A percentile compares a stretch with the other conserved stretches of the same genome.
phyloP scores from a whole-genome alignment of 2,329 filamentous ascomycete species.

The Fusarium scirpi region DNA sequence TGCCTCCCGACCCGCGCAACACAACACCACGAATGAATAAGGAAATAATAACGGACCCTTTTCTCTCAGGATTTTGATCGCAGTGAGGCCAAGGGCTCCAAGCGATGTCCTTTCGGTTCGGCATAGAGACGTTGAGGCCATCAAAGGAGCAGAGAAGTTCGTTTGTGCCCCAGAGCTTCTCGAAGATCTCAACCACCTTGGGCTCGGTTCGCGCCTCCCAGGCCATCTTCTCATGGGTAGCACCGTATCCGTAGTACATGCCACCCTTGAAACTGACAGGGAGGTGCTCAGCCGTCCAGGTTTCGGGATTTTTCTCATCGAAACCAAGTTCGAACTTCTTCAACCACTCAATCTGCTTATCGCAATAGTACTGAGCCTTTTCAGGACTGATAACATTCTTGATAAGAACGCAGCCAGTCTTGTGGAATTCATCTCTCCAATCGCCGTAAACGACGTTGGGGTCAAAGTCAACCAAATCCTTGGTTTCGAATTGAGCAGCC shows the following conservation, averaged over 20 bases:
- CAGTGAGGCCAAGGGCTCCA: conserved; percentile 45
- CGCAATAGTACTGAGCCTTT: conserved; percentile 40
- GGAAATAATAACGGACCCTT: too few relatives aligned
- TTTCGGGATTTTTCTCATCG: conserved; percentile 38
- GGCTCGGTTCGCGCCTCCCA: conserved; percentile 63
- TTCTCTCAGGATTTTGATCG: conserved; percentile 5
- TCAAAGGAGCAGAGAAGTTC: conserved; percentile 63
- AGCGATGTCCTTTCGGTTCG: conserved; percentile 52
- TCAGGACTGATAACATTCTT: conserved; percentile 43
- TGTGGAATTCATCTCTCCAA: conserved; percentile 43
- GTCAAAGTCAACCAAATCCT: conserved; percentile 41
- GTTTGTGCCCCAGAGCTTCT: conserved; percentile 58
- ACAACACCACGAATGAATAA: too few relatives aligned
- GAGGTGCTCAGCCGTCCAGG: conserved; percentile 40
- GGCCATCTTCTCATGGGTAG: conserved; percentile 61
- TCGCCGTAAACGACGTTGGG: conserved; percentile 36
- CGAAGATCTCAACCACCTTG: conserved; percentile 60
- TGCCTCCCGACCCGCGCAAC: too few relatives aligned
- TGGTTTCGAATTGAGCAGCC: conserved; percentile 39
- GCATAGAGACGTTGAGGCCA: conserved; percentile 53
- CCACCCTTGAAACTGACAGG: conserved; percentile 55
- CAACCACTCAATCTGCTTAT: conserved; percentile 44
- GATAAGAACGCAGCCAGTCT: conserved; percentile 41
- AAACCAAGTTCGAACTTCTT: conserved; percentile 43
- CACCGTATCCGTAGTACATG: conserved; percentile 60